Conservation (phyloP, 140 eudicot genomes). For the Oenanthe javanica region DNA sequence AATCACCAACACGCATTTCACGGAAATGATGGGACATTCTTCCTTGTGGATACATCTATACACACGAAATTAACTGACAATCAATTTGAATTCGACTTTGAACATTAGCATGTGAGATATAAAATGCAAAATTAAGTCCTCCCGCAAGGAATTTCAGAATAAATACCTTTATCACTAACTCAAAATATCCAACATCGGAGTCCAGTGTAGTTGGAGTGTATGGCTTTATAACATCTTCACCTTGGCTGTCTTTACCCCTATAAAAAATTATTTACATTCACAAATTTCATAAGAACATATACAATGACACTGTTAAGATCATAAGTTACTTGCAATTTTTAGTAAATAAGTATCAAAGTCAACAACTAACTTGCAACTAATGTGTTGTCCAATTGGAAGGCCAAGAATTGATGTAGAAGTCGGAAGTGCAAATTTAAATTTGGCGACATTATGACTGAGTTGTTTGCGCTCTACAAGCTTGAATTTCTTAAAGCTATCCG, state of each 20-base stretch:
- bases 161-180: slow-evolving; percentile 81
- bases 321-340: not conserved
- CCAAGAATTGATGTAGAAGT: slow-evolving; percentile 88
- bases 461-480: slow-evolving; percentile 83
- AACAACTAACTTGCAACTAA: slow-evolving; percentile 77
- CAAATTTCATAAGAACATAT: not conserved
- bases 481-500: slow-evolving; percentile 70
- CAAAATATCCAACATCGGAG: slow-evolving; percentile 86
- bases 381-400: slow-evolving; percentile 96
- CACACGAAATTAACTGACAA: not conserved
- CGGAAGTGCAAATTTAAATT: slow-evolving; percentile 83
- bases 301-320: not conserved
- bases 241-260: slow-evolving; percentile 94
- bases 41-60: slow-evolving; percentile 96
- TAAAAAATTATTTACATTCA: not conserved
- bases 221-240: slow-evolving; percentile 90
- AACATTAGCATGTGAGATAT: not conserved
- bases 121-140: not conserved
- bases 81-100: not conserved
- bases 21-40: slow-evolving; percentile 97
- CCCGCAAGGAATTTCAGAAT: not conserved
- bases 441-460: slow-evolving; percentile 92
- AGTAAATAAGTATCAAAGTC: not conserved
- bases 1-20: slow-evolving; percentile 90
- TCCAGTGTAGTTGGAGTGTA: slow-evolving; percentile 94